Evolutionary conservation across 2,329 filamentous ascomycete species (phyloP).

Genomic region (Phaeosphaeriaceae sp.): DNA sequence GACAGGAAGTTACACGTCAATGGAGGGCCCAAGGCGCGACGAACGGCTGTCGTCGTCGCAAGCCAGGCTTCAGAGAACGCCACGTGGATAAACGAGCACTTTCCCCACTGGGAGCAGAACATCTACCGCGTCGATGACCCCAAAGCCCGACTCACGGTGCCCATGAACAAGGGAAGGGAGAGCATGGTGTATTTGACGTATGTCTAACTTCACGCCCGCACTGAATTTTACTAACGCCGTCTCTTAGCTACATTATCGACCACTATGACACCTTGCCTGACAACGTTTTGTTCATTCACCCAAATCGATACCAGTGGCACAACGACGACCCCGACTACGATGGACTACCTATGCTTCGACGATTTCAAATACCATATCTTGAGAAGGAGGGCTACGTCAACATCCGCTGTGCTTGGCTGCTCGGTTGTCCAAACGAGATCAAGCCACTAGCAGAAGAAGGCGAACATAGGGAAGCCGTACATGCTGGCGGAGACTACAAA

Average conservation of each 20-base stretch:
- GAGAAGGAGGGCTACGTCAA: constrained; percentile 61
- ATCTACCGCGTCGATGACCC: constrained; percentile 54
- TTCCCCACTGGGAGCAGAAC: constrained; percentile 48
- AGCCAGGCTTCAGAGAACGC: constrained; percentile 48
- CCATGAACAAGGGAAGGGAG: constrained; percentile 57
- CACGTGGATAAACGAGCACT: constrained; percentile 50
- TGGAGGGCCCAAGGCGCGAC: constrained; percentile 16
- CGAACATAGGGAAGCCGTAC: constrained; percentile 52
- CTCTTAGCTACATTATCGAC: constrained; percentile 50
- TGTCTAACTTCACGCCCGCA: constrained; percentile 16
- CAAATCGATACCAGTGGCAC: constrained; percentile 56
- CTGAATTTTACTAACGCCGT: background rate
- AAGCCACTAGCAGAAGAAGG: constrained; percentile 52
- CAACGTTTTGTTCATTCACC: constrained; percentile 52
- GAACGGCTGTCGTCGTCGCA: constrained; percentile 48
- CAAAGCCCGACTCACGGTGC: constrained; percentile 49
- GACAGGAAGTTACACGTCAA: constrained; percentile 21
- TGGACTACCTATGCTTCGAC: constrained; percentile 56
- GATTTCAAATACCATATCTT: constrained; percentile 58
- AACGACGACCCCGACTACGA: constrained; percentile 62
- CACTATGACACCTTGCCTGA: constrained; percentile 51
- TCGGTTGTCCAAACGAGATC: constrained; percentile 61
- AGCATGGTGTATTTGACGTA: constrained; percentile 59
- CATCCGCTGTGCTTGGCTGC: constrained; percentile 60
- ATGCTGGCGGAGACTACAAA: constrained; percentile 58